phyloP scores from a whole-genome alignment of 106 monocot genomes.

The Dendrobium chrysotoxum region DNA sequence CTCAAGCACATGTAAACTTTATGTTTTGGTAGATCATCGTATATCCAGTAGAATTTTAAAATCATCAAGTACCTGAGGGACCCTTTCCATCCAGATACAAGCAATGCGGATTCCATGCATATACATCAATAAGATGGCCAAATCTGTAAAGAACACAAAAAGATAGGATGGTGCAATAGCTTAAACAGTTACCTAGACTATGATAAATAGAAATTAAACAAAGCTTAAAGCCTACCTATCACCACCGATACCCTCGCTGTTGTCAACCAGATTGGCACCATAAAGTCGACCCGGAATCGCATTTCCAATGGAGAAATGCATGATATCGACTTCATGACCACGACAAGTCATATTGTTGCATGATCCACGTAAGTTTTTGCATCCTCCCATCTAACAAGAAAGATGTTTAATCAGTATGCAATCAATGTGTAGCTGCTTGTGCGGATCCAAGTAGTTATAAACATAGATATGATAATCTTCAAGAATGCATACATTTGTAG shows the following conservation, averaged over 20 bases:
- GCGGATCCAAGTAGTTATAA: background rate
- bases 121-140: slow-evolving; percentile 86
- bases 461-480: background rate
- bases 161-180: background rate
- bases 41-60: background rate
- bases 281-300: slow-evolving; percentile 94
- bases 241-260: slow-evolving; percentile 49
- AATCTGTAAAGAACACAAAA: slow-evolving; percentile 36
- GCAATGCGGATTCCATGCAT: slow-evolving; percentile 98
- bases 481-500: background rate
- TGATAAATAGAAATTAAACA: background rate
- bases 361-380: slow-evolving; percentile 54
- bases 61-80: slow-evolving; percentile 49
- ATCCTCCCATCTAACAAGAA: slow-evolving; percentile 85
- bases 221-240: slow-evolving; percentile 47
- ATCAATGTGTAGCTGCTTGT: background rate
- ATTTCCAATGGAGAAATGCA: slow-evolving; percentile 99
- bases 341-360: slow-evolving; percentile 70
- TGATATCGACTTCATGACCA: slow-evolving; percentile 95
- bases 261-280: slow-evolving; percentile 79
- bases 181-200: background rate
- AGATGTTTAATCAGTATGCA: slow-evolving; percentile 1
- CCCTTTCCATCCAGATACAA: slow-evolving; percentile 71
- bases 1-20: background rate
- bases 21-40: background rate